These are phyloP conservation scores for Auricularia sp. DNA, from an alignment of 768 basidiomycete species.

Conservation along the genomic window DNA sequence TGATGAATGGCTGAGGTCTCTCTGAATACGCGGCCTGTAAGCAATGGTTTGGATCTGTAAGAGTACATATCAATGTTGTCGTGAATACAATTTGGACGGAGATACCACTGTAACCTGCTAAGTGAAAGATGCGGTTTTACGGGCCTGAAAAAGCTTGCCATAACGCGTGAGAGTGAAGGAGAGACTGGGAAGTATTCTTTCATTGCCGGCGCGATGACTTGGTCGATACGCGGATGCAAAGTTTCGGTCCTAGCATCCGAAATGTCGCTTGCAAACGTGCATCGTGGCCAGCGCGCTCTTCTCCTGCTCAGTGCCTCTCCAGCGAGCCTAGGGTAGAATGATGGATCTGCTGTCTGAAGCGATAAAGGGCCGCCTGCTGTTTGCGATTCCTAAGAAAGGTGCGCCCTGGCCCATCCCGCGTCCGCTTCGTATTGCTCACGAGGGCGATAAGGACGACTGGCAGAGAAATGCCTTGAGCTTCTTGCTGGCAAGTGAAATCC, in stretches of 20 bases:
- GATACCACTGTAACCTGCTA: too few relatives aligned
- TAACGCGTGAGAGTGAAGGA: too few relatives aligned
- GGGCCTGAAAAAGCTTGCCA: too few relatives aligned
- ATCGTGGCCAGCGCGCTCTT: not conserved
- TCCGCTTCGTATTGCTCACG: not conserved
- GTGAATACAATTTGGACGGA: too few relatives aligned
- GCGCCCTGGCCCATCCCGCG: constrained; percentile 4
- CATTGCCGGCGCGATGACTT: not conserved
- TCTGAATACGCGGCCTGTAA: not conserved
- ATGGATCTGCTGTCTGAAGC: constrained; percentile 58
- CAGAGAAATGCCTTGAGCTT: constrained; percentile 82
- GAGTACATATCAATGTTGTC: too few relatives aligned
- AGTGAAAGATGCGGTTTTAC: too few relatives aligned
- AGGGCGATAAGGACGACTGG: constrained; percentile 53
- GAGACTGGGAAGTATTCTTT: not conserved
- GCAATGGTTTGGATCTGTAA: too few relatives aligned
- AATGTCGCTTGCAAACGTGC: not conserved
- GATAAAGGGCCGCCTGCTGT: constrained; percentile 76
- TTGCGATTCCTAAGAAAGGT: constrained; percentile 99
- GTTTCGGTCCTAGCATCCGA: not conserved
- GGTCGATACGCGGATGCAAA: not conserved
- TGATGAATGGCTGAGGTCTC: constrained; percentile 21
- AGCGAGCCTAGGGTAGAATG: not conserved
- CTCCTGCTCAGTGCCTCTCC: not conserved
- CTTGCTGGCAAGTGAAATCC: constrained; percentile 52